These are phyloP conservation scores for Mortierella sp. DNA, from an alignment of 371 early-diverging fungal species.

Conservation along the genomic window DNA sequence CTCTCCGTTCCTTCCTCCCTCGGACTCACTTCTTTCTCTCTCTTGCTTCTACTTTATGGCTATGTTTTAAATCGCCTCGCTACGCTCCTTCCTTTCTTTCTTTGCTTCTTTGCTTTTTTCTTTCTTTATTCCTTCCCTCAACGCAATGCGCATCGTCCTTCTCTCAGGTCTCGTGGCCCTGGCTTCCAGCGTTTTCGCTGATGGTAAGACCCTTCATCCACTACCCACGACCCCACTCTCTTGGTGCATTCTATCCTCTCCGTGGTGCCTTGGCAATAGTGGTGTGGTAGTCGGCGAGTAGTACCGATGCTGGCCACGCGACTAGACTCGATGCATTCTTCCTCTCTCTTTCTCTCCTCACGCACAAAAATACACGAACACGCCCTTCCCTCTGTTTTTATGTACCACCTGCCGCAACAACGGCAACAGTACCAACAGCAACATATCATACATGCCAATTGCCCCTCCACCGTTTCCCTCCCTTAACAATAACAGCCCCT, in stretches of 20 bases:
- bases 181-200: slow-evolving; percentile 19
- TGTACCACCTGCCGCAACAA: neutral
- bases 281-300: neutral
- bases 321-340: neutral
- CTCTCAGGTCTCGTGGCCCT: slow-evolving; percentile 12
- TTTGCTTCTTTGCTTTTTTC: slow-evolving; percentile 2
- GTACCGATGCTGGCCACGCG: neutral
- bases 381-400: no score
- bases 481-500: neutral
- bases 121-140: neutral
- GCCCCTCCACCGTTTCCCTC: neutral
- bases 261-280: neutral
- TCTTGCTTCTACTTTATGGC: no score
- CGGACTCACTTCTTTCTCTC: no score
- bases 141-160: slow-evolving; percentile 7
- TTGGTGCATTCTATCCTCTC: neutral
- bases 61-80: no score
- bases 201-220: slow-evolving; percentile 7
- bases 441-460: neutral
- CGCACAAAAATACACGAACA: neutral
- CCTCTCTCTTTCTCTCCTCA: neutral
- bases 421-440: no score
- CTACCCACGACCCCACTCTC: neutral
- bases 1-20: no score
- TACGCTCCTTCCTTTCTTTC: neutral